phyloP scores from a whole-genome alignment of 768 basidiomycete species.

The Inosperma sp. region DNA sequence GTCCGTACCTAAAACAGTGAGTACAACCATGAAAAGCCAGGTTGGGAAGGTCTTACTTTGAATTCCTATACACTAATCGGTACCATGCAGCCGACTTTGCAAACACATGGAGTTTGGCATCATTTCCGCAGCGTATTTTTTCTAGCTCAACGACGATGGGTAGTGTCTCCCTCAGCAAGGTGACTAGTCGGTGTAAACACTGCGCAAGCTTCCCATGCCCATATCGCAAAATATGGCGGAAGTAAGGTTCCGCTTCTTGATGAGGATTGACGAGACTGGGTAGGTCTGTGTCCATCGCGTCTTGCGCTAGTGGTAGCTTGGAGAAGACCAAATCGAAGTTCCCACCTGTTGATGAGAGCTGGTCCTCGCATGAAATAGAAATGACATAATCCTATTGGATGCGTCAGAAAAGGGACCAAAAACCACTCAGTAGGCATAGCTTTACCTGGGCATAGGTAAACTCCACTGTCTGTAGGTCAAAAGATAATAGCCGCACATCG shows the following conservation, averaged over 20 bases:
- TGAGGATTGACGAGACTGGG: slow-evolving; percentile 61
- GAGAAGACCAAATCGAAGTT: slow-evolving; percentile 74
- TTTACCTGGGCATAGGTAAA: slow-evolving; percentile 70
- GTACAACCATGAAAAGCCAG: slow-evolving; percentile 3
- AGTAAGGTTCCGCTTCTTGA: slow-evolving; percentile 68
- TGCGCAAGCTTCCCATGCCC: slow-evolving; percentile 60
- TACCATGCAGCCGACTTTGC: slow-evolving; percentile 83
- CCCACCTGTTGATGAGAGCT: slow-evolving; percentile 61
- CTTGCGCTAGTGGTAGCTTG: slow-evolving; percentile 35
- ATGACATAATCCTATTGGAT: slow-evolving; percentile 75
- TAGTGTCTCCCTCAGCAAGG: slow-evolving; percentile 68
- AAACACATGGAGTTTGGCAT: slow-evolving; percentile 53
- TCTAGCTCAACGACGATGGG: slow-evolving; percentile 75
- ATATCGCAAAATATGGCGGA: slow-evolving; percentile 65
- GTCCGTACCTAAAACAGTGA: slow-evolving; percentile 51
- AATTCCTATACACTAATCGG: slow-evolving; percentile 64
- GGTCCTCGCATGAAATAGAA: slow-evolving; percentile 74
- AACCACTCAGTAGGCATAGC: background rate
- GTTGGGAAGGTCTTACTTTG: slow-evolving; percentile 41
- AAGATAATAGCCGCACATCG: slow-evolving; percentile 79
- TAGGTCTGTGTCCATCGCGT: slow-evolving; percentile 21
- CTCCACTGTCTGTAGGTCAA: slow-evolving; percentile 90
- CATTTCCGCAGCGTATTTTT: slow-evolving; percentile 38
- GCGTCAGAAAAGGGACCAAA: background rate
- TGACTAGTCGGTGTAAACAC: slow-evolving; percentile 63